Percentiles rank a stretch among this genome's conserved stretches.
Conservation (phyloP, 2,329 filamentous ascomycete genomes). For the Colletotrichum sp. region DNA sequence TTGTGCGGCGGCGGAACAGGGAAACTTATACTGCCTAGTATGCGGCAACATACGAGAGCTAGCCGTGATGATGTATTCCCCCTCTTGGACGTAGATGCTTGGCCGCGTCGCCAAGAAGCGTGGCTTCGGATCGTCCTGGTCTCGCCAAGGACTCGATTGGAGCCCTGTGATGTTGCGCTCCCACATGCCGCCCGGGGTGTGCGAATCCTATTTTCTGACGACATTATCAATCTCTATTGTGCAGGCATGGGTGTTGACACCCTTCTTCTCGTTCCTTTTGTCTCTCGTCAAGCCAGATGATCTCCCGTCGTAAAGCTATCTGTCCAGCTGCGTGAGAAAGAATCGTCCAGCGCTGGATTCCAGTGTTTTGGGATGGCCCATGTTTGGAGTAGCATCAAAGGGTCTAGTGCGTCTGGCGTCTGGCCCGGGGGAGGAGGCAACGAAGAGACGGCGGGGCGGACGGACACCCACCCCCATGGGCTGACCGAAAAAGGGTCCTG, state of each 20-base stretch:
- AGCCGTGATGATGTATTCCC: slow-evolving; percentile 11
- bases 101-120: slow-evolving; percentile 20
- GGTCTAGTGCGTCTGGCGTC: background rate
- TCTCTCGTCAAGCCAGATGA: background rate
- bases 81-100: slow-evolving; percentile 14
- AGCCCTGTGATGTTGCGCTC: slow-evolving; percentile 6
- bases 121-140: slow-evolving; percentile 19
- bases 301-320: background rate
- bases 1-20: background rate
- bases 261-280: background rate
- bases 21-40: slow-evolving; percentile 5
- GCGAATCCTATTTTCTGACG: slow-evolving; percentile 9
- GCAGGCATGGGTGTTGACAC: background rate
- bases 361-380: background rate
- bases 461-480: background rate
- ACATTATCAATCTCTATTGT: slow-evolving; percentile 5
- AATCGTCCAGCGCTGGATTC: background rate
- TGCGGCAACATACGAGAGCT: background rate
- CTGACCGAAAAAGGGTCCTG: background rate
- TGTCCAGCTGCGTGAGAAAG: background rate
- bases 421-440: background rate
- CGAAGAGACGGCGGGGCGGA: background rate
- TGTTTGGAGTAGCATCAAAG: background rate
- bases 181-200: slow-evolving; percentile 11
- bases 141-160: slow-evolving; percentile 15